Evolutionary conservation across 1,139 yeast species (phyloP).

Genomic region (Geotrichum cucujoidarum): DNA sequence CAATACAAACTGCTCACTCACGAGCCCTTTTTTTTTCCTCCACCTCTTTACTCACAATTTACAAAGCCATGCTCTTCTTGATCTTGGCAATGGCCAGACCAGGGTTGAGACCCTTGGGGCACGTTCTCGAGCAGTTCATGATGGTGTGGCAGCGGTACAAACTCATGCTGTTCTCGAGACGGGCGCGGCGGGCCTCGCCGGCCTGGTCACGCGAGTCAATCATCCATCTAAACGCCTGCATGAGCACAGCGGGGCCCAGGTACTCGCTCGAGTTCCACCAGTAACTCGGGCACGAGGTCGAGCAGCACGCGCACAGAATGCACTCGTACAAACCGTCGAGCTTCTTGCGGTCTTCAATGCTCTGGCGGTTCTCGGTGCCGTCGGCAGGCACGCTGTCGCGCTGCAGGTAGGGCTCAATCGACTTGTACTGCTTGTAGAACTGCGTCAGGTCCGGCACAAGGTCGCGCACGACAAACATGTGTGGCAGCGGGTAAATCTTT

Average conservation of each 20-base stretch:
- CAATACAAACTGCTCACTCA: neutral
- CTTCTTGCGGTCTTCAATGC: slow-evolving; percentile 90
- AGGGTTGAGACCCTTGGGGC: slow-evolving; percentile 99
- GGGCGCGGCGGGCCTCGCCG: slow-evolving; percentile 69
- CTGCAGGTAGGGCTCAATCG: slow-evolving; percentile 95
- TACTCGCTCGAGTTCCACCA: slow-evolving; percentile 99
- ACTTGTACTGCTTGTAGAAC: slow-evolving; percentile 96
- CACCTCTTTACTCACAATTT: neutral
- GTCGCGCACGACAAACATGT: slow-evolving; percentile 96
- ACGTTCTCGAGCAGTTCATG: slow-evolving; percentile 95
- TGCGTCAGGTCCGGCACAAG: slow-evolving; percentile 96
- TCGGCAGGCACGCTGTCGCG: slow-evolving; percentile 76
- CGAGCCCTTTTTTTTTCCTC: neutral
- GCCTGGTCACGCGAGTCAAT: slow-evolving; percentile 97
- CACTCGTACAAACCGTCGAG: slow-evolving; percentile 96
- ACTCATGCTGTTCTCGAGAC: slow-evolving; percentile 95
- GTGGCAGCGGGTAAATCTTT: slow-evolving; percentile 95
- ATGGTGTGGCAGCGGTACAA: slow-evolving; percentile 98
- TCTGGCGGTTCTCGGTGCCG: slow-evolving; percentile 90
- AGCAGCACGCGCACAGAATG: slow-evolving; percentile 97
- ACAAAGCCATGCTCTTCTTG: slow-evolving; percentile 85
- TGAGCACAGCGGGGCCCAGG: slow-evolving; percentile 95
- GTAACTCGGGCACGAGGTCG: slow-evolving; percentile 98
- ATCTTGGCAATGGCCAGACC: slow-evolving; percentile 97
- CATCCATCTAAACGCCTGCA: slow-evolving; percentile 99